phyloP scores from a whole-genome alignment of 2,329 filamentous ascomycete species.

The Cryphonectria carpinicola region DNA sequence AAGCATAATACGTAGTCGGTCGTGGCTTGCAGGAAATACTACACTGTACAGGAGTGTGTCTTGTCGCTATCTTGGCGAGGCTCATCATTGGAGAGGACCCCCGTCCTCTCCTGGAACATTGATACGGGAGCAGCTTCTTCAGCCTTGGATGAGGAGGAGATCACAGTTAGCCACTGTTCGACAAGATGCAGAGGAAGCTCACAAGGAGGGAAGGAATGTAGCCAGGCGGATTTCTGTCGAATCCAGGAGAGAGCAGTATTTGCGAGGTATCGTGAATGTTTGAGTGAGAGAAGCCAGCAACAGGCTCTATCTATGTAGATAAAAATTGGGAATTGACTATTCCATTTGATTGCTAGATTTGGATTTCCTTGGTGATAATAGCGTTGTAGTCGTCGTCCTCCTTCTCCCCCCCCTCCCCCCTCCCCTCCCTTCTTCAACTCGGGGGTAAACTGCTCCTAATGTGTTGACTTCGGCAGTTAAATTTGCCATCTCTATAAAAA shows the following conservation, averaged over 20 bases:
- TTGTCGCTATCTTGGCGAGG: background rate
- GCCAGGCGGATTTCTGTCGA: no score
- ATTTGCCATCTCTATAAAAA: no score
- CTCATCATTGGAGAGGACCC: background rate
- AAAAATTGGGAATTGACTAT: background rate
- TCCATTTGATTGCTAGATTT: background rate
- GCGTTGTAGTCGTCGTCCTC: no score
- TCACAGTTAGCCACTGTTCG: background rate
- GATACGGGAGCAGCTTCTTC: background rate
- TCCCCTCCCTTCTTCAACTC: background rate
- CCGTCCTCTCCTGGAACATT: background rate
- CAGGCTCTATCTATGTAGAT: background rate
- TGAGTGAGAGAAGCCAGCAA: background rate
- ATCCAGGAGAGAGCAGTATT: background rate
- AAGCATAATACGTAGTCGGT: background rate
- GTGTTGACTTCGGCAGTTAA: background rate
- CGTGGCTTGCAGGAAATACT: background rate
- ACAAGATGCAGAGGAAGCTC: no score
- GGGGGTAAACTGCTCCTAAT: background rate
- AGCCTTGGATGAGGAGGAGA: background rate
- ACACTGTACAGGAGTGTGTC: background rate
- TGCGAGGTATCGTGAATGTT: background rate
- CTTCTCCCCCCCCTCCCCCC: no score
- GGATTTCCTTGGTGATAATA: background rate
- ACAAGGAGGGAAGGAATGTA: no score